Percentiles rank a stretch among this genome's conserved stretches.
Evolutionary conservation across 2,329 filamentous ascomycete genomes (phyloP).

Genomic region (Colletotrichum chlorophyti): DNA sequence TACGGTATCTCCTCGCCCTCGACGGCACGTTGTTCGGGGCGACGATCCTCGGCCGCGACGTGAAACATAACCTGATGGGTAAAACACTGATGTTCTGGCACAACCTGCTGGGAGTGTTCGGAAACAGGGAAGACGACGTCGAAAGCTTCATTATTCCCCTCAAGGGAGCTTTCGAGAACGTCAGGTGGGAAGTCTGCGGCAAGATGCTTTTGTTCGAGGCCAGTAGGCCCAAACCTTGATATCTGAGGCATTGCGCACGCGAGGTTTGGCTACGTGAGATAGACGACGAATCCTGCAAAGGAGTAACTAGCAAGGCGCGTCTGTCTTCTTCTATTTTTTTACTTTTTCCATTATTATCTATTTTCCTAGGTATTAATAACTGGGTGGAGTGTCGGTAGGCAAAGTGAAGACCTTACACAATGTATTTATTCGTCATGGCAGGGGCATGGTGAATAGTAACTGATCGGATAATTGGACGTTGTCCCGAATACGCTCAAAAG

Average conservation of each 20-base stretch:
- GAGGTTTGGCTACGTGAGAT: no score
- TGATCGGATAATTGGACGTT: no score
- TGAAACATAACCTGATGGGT: slow-evolving; percentile 2
- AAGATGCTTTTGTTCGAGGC: slow-evolving; percentile 17
- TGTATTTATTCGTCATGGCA: no score
- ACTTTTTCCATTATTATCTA: no score
- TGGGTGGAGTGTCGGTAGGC: no score
- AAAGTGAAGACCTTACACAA: no score
- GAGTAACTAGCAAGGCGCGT: no score
- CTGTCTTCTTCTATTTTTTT: no score
- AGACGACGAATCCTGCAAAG: no score
- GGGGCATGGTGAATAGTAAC: no score
- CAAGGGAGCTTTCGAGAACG: not conserved
- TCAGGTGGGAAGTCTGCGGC: slow-evolving; percentile 10
- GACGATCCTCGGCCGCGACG: slow-evolving; percentile 31
- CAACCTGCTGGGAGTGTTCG: slow-evolving; percentile 10
- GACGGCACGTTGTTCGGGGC: slow-evolving; percentile 34
- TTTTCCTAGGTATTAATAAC: no score
- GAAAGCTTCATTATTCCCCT: slow-evolving; percentile 6
- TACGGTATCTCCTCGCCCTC: slow-evolving; percentile 27
- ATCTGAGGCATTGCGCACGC: not conserved
- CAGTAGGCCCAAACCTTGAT: not conserved
- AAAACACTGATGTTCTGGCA: slow-evolving; percentile 14
- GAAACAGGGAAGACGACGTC: slow-evolving; percentile 5
- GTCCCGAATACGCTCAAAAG: no score